Evolutionary conservation across 371 early-diverging fungal species (phyloP).

Genomic region (Apophysomyces elegans): DNA sequence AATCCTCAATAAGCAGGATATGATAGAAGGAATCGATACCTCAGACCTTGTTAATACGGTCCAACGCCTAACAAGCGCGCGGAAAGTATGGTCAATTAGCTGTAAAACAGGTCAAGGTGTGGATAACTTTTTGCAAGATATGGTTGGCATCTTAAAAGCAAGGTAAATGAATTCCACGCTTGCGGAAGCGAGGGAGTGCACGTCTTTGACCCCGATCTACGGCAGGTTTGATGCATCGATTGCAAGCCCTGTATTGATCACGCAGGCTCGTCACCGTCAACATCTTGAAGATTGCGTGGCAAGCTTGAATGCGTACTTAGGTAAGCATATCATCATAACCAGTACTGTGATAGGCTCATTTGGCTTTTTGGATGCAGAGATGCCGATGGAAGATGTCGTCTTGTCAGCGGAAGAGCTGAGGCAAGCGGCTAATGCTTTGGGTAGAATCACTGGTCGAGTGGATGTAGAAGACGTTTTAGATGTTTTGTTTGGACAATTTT

Average conservation of each 20-base stretch:
- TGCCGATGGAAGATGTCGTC: conserved; percentile 58
- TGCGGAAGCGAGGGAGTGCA: neutral
- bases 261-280: conserved; percentile 76
- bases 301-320: conserved; percentile 56
- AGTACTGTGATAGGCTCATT: no score
- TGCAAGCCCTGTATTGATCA: conserved; percentile 56
- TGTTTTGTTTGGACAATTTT: conserved; percentile 79
- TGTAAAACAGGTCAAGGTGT: conserved; percentile 69
- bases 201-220: neutral
- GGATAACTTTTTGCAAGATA: conserved; percentile 51
- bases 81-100: conserved; percentile 59
- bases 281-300: conserved; percentile 67
- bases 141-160: conserved; percentile 57
- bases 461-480: conserved; percentile 82
- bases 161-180: conserved; percentile 29
- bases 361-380: conserved; percentile 21
- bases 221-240: conserved; percentile 56
- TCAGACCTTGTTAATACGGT: conserved; percentile 10
- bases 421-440: conserved; percentile 69
- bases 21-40: conserved; percentile 18
- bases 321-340: conserved; percentile 31
- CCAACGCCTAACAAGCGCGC: conserved; percentile 24
- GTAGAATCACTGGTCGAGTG: conserved; percentile 77
- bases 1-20: conserved; percentile 72
- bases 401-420: conserved; percentile 82